A percentile compares a stretch with the other conserved stretches of the same genome.
phyloP scores from a whole-genome alignment of 169 alveolate genomes.

The Eimeria mitis region DNA sequence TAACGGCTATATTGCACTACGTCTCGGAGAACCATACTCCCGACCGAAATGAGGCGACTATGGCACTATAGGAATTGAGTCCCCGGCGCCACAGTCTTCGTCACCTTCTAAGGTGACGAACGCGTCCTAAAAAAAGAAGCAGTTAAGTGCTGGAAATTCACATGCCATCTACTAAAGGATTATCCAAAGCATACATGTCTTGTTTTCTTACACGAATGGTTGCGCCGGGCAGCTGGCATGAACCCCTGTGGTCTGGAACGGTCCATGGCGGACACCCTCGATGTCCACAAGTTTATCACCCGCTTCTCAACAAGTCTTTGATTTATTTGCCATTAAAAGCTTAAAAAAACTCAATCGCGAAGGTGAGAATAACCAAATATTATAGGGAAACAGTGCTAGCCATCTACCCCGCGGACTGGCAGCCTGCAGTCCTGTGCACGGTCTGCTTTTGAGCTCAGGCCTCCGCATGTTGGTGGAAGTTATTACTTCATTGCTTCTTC shows the following conservation, averaged over 20 bases:
- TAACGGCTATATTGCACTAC: too few species aligned
- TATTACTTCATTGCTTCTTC: not conserved
- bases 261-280: not conserved
- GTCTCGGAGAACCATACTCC: too few species aligned
- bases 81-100: not conserved
- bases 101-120: not conserved
- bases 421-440: conserved; percentile 34
- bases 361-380: not conserved
- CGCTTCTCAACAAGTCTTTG: not conserved
- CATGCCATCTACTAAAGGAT: not conserved
- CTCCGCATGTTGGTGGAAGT: not conserved
- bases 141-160: not conserved
- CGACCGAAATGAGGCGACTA: too few species aligned
- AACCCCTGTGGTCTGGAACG: conserved; percentile 16
- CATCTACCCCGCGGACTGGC: conserved; percentile 25
- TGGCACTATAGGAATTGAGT: too few species aligned
- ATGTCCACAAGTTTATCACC: not conserved
- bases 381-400: not conserved
- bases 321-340: not conserved
- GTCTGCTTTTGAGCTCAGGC: conserved; percentile 27
- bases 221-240: not conserved
- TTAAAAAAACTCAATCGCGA: not conserved
- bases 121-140: not conserved
- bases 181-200: not conserved
- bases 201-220: not conserved